These are phyloP conservation scores for Chloris gayana DNA, from an alignment of 176 grass and related monocot species.

Conservation along the genomic window DNA sequence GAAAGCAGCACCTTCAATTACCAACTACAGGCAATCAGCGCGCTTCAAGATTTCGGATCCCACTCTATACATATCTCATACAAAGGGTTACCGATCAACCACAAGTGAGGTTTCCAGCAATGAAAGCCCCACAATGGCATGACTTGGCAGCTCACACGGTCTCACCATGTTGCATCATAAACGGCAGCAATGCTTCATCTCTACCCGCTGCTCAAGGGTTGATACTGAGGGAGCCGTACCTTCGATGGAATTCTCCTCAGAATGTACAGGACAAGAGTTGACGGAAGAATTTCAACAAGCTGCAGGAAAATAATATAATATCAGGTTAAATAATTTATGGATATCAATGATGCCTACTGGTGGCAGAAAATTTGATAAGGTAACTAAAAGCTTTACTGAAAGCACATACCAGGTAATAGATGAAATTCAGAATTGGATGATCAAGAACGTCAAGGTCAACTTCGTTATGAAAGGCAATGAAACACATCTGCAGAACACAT, in stretches of 20 bases:
- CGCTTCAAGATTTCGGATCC: not conserved
- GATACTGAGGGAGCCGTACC: slow-evolving; percentile 39
- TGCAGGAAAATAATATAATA: slow-evolving; percentile 32
- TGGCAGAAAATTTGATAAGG: not conserved
- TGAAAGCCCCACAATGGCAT: not conserved
- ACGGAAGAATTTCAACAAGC: slow-evolving; percentile 78
- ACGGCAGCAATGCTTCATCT: not conserved
- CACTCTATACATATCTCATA: slow-evolving; percentile 28
- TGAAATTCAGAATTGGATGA: slow-evolving; percentile 79
- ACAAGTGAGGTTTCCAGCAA: not conserved
- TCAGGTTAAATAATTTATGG: not conserved
- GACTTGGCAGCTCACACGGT: not conserved
- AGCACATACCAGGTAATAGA: slow-evolving; percentile 70
- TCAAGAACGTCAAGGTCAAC: slow-evolving; percentile 79
- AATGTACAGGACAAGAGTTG: slow-evolving; percentile 74
- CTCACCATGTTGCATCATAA: not conserved
- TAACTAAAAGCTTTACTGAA: not conserved
- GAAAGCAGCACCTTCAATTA: slow-evolving; percentile 18
- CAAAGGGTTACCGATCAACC: not conserved
- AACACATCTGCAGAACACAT: slow-evolving; percentile 68
- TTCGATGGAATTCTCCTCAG: slow-evolving; percentile 80
- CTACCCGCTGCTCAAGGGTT: slow-evolving; percentile 48
- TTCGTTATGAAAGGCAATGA: slow-evolving; percentile 65
- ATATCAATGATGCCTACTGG: not conserved
- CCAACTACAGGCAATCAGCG: not conserved